A percentile compares a stretch with the other conserved stretches of the same genome.
phyloP scores from a whole-genome alignment of 1,139 yeast species.

The Blastobotrys capitulatus region DNA sequence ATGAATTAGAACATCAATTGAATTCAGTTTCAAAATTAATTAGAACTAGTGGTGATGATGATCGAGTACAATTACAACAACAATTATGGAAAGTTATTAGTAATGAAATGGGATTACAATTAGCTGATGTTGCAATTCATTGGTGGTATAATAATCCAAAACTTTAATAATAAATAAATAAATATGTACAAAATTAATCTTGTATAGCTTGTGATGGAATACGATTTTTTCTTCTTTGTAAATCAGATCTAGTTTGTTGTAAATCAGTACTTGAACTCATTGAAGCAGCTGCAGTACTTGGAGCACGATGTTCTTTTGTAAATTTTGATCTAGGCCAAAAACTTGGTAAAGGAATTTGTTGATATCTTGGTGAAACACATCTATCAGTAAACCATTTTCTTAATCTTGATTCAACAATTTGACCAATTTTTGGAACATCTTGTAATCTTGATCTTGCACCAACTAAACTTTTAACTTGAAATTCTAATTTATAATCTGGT shows the following conservation, averaged over 20 bases:
- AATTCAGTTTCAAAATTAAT: slow-evolving; percentile 10
- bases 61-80: slow-evolving; percentile 33
- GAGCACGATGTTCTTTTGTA: slow-evolving; percentile 34
- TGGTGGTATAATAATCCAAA: slow-evolving; percentile 55
- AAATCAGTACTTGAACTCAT: neutral
- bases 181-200: too few species aligned
- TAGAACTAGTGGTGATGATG: slow-evolving; percentile 24
- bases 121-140: slow-evolving; percentile 55
- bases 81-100: slow-evolving; percentile 41
- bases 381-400: slow-evolving; percentile 89
- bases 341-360: slow-evolving; percentile 75
- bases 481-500: slow-evolving; percentile 85
- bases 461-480: slow-evolving; percentile 76
- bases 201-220: too few species aligned
- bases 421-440: slow-evolving; percentile 87
- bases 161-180: neutral
- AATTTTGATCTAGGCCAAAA: slow-evolving; percentile 86
- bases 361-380: slow-evolving; percentile 90
- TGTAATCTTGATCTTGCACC: slow-evolving; percentile 92
- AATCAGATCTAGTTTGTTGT: neutral
- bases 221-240: slow-evolving; percentile 2
- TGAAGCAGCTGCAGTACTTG: neutral
- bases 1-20: slow-evolving; percentile 45
- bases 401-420: slow-evolving; percentile 73
- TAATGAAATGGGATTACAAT: slow-evolving; percentile 49